Percentiles rank a stretch among this genome's conserved stretches.
Conservation (phyloP, 2,329 filamentous ascomycete species). For the Pseudocercospora eumusae region DNA sequence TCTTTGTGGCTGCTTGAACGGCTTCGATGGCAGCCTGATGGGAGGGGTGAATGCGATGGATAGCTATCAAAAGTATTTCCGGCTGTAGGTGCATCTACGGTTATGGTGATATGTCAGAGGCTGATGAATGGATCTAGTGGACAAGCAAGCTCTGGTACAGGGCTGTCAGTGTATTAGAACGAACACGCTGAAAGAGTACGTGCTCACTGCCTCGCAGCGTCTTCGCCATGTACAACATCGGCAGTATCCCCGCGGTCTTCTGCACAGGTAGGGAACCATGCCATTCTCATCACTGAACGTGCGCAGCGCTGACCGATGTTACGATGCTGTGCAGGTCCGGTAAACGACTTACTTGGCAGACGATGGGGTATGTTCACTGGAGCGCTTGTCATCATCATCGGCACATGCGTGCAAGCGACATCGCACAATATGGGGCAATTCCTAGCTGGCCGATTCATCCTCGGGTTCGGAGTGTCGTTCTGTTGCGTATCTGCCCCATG, state of each 20-base stretch:
- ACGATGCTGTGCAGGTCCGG: not conserved
- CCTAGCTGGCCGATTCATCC: slow-evolving; percentile 7
- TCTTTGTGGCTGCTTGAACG: slow-evolving; percentile 12
- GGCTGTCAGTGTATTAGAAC: not conserved
- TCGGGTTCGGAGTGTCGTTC: slow-evolving; percentile 11
- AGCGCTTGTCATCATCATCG: slow-evolving; percentile 7
- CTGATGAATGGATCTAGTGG: not conserved
- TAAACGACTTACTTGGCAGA: slow-evolving; percentile 10
- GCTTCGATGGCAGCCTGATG: slow-evolving; percentile 14
- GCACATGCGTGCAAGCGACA: slow-evolving; percentile 10
- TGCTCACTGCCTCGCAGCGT: not conserved
- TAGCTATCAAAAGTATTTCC: slow-evolving; percentile 7
- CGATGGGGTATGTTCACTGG: slow-evolving; percentile 15
- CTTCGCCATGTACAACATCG: slow-evolving; percentile 12
- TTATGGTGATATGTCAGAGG: not conserved
- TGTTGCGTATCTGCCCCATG: slow-evolving; percentile 10
- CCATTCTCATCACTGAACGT: not conserved
- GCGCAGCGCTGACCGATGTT: not conserved
- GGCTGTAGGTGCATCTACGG: not conserved
- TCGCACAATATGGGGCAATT: slow-evolving; percentile 13
- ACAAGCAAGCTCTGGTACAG: slow-evolving; percentile 10
- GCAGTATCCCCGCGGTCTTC: slow-evolving; percentile 8
- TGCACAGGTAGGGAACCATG: not conserved
- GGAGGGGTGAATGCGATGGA: slow-evolving; percentile 11
- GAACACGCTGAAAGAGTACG: not conserved